Evolutionary conservation across 2,329 filamentous ascomycete species (phyloP), one percentile per base, ranked within the genome.

Genomic region (Neophaeococcomyces mojaviensis): DNA sequence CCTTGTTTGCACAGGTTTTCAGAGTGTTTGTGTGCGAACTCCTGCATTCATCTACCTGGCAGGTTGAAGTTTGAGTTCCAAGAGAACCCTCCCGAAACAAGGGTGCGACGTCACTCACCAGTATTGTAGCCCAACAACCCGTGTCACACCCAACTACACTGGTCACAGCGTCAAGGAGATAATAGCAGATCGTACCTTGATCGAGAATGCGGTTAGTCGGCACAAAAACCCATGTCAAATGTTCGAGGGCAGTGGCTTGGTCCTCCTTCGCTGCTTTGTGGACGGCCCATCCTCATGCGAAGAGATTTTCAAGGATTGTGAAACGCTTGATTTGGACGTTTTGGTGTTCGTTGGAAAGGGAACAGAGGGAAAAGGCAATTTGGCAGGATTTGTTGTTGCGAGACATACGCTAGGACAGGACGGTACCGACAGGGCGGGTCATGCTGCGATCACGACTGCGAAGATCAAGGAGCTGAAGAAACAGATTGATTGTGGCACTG

Each of bases 381-480:
- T 43, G 39, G 30, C 30, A 3, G 28, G 28, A n/a, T 43, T 33
- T 16, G 34, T 43, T 22, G 39, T 43, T 12, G 28, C 24, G 39
- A 33, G 18, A 13, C 39, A 35, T 16, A 33, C 18, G 6, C n/a
- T 20, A 12, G 24, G 26, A 10, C 3, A 10, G 5, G 37, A 26
- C 3, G 37, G n/a, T n/a, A n/a, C n/a, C n/a, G n/a, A n/a, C n/a
- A n/a, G 24, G 12, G 15, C 19, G 20, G 19, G 19, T 3, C 16
- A 43, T 9, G 28, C 39, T 15, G 28, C 24, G 20, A 28, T 43
- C 15, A 43, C 18, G 2, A 16, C 33, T 12, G 39, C 32, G n/a
- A 24, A 43, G 18, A 43, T 43, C 8, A 12, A 34, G 39, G 19
- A 43, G 28, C 16, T 43, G 39, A 43, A 15, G 39, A 33, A 3